Base-by-base conservation (phyloP, 2,329 filamentous ascomycete genomes). In the Sarocladium kiliense region DNA sequence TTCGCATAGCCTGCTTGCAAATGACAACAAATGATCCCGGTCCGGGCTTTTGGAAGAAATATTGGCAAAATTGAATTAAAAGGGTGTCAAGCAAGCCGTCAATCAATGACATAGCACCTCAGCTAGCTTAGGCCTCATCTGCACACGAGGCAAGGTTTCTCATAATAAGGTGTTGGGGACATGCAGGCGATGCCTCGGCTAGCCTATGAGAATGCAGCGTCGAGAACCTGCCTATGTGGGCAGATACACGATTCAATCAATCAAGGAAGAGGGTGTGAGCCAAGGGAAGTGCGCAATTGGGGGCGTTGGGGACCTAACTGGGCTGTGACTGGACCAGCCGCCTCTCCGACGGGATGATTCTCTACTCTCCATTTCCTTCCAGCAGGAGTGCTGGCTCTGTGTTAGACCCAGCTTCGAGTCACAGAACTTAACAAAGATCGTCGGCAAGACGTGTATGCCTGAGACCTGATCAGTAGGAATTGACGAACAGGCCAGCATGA, bases 181-280 rank as follows among this genome's bases (percentile, higher is more conserved):
- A 27, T 49, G 26, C 23, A 49, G 44, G 16, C 26, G 44, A 3
- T 3, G 12, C 12, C 26, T 4, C 26, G 25, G 3, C 25, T 27
- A 30, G n/a, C 44, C 26, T 30, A 30, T 27, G 44, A 19, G 44
- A 32, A 32, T 3, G 3, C 44, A 16, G 47, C 4, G n/a, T 7
- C 44, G 11, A 27, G 23, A 47, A 47, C 44, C 44, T 51, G 47
- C 47, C 47, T 36, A 36, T 23, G 47, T 36, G n/a, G 47, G 47
- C 47, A 51, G 27, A 30, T 51, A 36, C 47, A 51, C 23, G 25
- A 49, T 30, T 32, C 47, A 51, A 36, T 36, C 47, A 34, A 51
- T 11, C 21, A 23, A 34, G 18, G 27, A 51, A 32, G 47, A 36
- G 26, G 47, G 47, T 51, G 47, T 51, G 26, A 36, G 18, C 4